Base-by-base conservation (phyloP, 768 basidiomycete genomes). In the Kwoniella heveanensis region DNA sequence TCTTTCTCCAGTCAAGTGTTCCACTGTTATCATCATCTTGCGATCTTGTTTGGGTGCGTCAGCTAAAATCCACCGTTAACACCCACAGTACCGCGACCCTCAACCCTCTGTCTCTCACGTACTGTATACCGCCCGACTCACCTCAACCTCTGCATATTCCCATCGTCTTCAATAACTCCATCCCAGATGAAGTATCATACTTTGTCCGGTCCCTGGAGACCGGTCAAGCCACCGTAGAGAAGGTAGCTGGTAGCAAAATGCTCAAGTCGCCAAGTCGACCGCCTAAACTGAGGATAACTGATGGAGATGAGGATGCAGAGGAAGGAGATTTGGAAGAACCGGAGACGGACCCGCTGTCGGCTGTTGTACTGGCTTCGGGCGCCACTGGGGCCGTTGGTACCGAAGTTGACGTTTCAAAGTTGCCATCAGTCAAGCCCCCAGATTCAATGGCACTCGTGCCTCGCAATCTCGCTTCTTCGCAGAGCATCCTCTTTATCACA, bases 141-240 rank as follows among this genome's bases (percentile, higher is more conserved):
- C 24, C 46, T 21, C 57, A 68, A 56, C 82, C 82, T 48, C 85
- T 90, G 29, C 84, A 91, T 57, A 82, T 96, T 51, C 94, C 94
- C 0, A 81, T 96, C 32, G 83, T 94, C 49, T 85, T 96, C 78
- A 96, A 97, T 82, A 94, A 95, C 80, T 92, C 94, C 9, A 84
- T 83, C n/a, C 85, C 91, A 3, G 83, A 83, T 13, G 83, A 84
- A 56, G 80, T 96, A 54, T 85, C 83, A 60, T 96, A 94, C 76
- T 87, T 87, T 2, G 78, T 92, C 8, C 85, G 86, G 0, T 86
- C 90, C 0, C 83, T 93, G 25, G 87, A 83, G 10, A 81, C 62
- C 8, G 66, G 70, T 39, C 66, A 71, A 26, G 53, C 69, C 21
- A 51, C 53, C 17, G 15, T 62, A 37, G 26, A 66, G 32, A 72